Evolutionary conservation across 768 basidiomycete genomes (phyloP).

Genomic region (Lactarius indigo): DNA sequence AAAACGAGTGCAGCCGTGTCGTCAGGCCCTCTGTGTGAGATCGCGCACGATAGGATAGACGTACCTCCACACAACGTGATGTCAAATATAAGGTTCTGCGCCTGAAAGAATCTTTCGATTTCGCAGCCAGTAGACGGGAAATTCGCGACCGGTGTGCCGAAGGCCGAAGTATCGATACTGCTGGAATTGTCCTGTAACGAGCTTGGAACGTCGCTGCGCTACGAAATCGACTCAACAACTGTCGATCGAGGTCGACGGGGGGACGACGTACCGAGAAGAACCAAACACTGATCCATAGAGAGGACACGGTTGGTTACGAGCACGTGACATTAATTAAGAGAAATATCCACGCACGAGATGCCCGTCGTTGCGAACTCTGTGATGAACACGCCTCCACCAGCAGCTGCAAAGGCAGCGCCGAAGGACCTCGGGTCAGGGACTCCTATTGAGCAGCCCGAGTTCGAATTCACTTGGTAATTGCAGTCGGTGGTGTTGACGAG

Average conservation of each 20-base stretch:
- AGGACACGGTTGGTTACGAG: not conserved
- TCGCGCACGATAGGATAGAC: slow-evolving; percentile 25
- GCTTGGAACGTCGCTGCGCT: slow-evolving; percentile 46
- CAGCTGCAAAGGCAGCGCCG: slow-evolving; percentile 60
- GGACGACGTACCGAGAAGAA: slow-evolving; percentile 48
- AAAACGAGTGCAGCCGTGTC: not conserved
- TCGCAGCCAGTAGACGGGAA: slow-evolving; percentile 59
- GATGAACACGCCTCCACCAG: slow-evolving; percentile 71
- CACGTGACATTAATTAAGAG: not conserved
- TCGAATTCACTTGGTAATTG: slow-evolving; percentile 48
- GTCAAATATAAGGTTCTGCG: slow-evolving; percentile 68
- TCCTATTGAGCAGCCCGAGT: slow-evolving; percentile 62
- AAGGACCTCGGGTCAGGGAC: slow-evolving; percentile 56
- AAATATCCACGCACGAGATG: slow-evolving; percentile 49
- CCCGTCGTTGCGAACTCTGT: slow-evolving; percentile 66
- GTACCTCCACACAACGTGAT: slow-evolving; percentile 66
- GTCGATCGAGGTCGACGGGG: slow-evolving; percentile 16
- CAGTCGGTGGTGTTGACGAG: slow-evolving; percentile 58
- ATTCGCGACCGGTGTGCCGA: slow-evolving; percentile 68
- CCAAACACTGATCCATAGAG: slow-evolving; percentile 47
- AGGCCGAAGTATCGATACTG: slow-evolving; percentile 49
- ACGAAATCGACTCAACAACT: slow-evolving; percentile 1
- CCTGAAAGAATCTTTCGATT: slow-evolving; percentile 50
- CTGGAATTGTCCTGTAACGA: slow-evolving; percentile 47
- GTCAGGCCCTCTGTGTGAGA: slow-evolving; percentile 20